Evolutionary conservation across 2,329 filamentous ascomycete genomes (phyloP).

Genomic region (Fonsecaea monophora): DNA sequence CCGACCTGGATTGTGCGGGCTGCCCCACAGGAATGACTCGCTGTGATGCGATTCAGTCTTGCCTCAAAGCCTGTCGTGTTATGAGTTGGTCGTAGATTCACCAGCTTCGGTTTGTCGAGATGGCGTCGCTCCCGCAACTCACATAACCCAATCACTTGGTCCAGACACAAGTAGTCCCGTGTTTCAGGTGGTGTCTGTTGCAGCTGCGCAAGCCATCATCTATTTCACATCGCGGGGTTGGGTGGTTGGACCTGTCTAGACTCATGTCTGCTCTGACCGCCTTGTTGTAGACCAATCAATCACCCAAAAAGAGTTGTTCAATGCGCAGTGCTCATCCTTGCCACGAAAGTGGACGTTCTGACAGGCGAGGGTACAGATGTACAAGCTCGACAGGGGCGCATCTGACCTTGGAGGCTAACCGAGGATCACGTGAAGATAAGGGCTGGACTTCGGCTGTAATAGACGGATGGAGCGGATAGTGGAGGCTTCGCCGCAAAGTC

Average conservation of each 20-base stretch:
- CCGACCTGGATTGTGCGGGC: neutral
- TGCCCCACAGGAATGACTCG: conserved; percentile 2
- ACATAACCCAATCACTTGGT: neutral
- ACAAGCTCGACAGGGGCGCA: neutral
- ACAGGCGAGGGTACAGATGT: neutral
- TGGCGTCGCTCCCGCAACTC: neutral
- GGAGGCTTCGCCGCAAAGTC: conserved; percentile 12
- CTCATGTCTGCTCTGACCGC: neutral
- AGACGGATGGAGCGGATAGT: conserved; percentile 15
- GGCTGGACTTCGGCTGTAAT: neutral
- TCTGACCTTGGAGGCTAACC: neutral
- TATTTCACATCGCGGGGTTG: neutral
- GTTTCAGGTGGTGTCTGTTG: neutral
- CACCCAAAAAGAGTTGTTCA: neutral
- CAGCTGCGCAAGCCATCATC: neutral
- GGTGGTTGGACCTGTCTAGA: neutral
- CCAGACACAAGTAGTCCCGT: conserved; percentile 1
- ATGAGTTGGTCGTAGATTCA: neutral
- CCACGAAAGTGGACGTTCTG: neutral
- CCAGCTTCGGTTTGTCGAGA: neutral
- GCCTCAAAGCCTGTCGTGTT: neutral
- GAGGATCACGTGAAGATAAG: conserved; percentile 16
- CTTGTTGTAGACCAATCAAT: neutral
- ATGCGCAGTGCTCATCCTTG: neutral
- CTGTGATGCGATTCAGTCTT: neutral